Conservation (phyloP, 2,329 filamentous ascomycete genomes). For the Niveomyces coronatus region DNA sequence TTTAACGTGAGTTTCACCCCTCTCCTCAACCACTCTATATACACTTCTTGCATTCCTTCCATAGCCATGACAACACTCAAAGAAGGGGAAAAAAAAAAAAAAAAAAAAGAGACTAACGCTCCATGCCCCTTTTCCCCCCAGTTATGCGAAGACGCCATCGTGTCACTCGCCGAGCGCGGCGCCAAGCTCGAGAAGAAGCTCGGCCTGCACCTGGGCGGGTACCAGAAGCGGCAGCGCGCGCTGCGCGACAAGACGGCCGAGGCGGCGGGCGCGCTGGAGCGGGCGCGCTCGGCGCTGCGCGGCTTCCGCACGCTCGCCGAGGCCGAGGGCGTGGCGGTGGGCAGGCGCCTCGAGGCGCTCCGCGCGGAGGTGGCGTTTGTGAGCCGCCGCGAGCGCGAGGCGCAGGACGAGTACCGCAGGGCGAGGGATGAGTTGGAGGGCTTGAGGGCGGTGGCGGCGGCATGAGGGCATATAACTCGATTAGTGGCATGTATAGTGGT, state of each 20-base stretch:
- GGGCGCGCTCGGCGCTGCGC: slow-evolving; percentile 60
- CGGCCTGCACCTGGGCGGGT: slow-evolving; percentile 76
- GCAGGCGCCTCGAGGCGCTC: slow-evolving; percentile 59
- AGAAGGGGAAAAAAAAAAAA: too few species aligned
- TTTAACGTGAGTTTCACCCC: slow-evolving; percentile 56
- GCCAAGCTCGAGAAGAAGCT: slow-evolving; percentile 93
- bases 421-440: slow-evolving; percentile 67
- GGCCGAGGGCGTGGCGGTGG: slow-evolving; percentile 68
- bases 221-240: slow-evolving; percentile 74
- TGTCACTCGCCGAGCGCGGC: slow-evolving; percentile 64
- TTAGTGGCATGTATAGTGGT: slow-evolving; percentile 14
- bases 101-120: background rate
- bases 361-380: slow-evolving; percentile 78
- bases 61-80: too few species aligned
- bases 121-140: slow-evolving; percentile 22
- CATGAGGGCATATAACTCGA: slow-evolving; percentile 29
- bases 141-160: slow-evolving; percentile 63
- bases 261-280: slow-evolving; percentile 62
- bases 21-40: background rate
- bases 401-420: slow-evolving; percentile 73
- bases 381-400: slow-evolving; percentile 73
- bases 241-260: slow-evolving; percentile 71
- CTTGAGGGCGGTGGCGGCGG: slow-evolving; percentile 31
- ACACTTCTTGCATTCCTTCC: background rate
- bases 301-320: slow-evolving; percentile 67